phyloP scores from a whole-genome alignment of 345 rosid genomes.

The Brassica napus region DNA sequence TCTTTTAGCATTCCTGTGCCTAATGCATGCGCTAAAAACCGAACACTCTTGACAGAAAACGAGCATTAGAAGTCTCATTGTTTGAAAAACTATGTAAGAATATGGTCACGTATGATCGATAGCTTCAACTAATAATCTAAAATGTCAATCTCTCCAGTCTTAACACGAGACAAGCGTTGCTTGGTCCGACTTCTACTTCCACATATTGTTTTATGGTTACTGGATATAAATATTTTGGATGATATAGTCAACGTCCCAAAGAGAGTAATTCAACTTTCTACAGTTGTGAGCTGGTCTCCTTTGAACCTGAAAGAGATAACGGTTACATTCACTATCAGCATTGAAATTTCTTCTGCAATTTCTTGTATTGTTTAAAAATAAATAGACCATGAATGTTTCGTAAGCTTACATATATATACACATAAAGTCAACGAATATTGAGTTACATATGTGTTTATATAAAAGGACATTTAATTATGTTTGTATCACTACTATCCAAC shows the following conservation, averaged over 20 bases:
- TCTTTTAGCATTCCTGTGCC: background rate
- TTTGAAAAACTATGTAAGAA: background rate
- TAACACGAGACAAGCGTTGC: no score
- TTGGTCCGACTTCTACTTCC: background rate
- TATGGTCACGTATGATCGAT: background rate
- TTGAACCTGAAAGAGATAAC: background rate
- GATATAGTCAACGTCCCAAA: background rate
- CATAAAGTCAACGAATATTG: background rate
- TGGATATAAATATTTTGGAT: background rate
- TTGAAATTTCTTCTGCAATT: background rate
- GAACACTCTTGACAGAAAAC: background rate
- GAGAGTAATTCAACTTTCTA: background rate
- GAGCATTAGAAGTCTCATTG: background rate
- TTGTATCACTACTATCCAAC: background rate
- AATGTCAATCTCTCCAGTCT: no score
- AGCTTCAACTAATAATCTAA: no score
- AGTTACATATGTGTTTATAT: background rate
- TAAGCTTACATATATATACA: background rate
- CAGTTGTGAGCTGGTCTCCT: background rate
- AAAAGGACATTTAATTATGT: background rate
- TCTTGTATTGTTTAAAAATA: background rate
- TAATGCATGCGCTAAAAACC: background rate
- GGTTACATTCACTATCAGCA: constrained; percentile 4
- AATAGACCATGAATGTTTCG: background rate
- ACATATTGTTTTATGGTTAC: background rate